Percentiles rank a stretch among this genome's conserved stretches.
These are phyloP conservation scores for Phlebiopsis flavidoalba DNA, from an alignment of 768 basidiomycete species.

Conservation along the genomic window DNA sequence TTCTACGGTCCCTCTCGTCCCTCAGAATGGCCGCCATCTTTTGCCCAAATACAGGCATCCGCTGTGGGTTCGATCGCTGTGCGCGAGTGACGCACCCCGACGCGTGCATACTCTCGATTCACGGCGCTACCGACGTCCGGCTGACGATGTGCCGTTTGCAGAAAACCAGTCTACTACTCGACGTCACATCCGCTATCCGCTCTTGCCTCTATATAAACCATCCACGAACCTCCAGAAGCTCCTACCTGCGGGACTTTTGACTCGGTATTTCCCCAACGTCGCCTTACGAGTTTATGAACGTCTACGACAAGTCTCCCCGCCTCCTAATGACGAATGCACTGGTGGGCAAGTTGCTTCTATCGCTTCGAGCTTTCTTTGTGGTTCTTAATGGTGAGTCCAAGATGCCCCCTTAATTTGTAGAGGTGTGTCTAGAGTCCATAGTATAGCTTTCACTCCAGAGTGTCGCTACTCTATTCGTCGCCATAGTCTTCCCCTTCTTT, in stretches of 20 bases:
- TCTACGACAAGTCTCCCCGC: constrained; percentile 4
- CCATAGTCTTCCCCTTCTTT: background rate
- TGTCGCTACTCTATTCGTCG: background rate
- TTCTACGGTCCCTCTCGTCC: background rate
- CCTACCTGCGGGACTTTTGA: background rate
- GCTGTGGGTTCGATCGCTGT: background rate
- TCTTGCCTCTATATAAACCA: background rate
- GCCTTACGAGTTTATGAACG: constrained; percentile 5
- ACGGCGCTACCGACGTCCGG: background rate
- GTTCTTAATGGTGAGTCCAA: constrained; percentile 9
- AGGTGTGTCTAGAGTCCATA: background rate
- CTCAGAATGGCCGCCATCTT: background rate
- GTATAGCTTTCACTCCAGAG: background rate
- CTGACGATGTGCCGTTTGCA: constrained; percentile 11
- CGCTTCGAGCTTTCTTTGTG: constrained; percentile 4
- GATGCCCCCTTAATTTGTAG: background rate
- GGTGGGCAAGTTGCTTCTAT: constrained; percentile 2
- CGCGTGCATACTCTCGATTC: background rate
- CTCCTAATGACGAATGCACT: constrained; percentile 3
- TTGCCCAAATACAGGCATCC: background rate
- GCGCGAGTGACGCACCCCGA: background rate
- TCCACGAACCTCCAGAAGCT: background rate
- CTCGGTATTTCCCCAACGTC: background rate
- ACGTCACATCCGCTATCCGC: background rate
- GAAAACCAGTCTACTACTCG: background rate